A percentile compares a stretch with the other conserved stretches of the same genome.
phyloP scores from a whole-genome alignment of 2,329 filamentous ascomycete genomes.

The Pezicula radicicola region DNA sequence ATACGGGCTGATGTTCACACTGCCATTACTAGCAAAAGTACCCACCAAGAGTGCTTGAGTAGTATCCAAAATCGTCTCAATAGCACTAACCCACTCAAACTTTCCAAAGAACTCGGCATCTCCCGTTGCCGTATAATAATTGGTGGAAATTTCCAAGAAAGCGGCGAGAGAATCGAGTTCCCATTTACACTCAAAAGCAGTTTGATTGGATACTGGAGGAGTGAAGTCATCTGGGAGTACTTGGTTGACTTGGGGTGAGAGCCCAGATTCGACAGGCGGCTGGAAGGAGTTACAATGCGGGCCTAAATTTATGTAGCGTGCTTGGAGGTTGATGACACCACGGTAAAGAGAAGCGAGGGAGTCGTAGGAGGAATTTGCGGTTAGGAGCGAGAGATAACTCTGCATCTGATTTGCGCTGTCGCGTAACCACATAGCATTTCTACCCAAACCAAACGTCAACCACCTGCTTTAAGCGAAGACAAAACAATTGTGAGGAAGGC shows the following conservation, averaged over 20 bases:
- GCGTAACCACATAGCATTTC: constrained; percentile 87
- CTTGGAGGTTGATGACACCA: constrained; percentile 69
- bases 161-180: constrained; percentile 88
- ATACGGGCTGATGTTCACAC: constrained; percentile 60
- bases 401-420: constrained; percentile 78
- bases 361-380: constrained; percentile 47
- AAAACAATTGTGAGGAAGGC: neutral
- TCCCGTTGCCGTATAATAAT: constrained; percentile 73
- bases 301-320: constrained; percentile 62
- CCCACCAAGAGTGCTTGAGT: constrained; percentile 69
- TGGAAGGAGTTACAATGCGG: constrained; percentile 94
- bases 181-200: constrained; percentile 95
- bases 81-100: constrained; percentile 68
- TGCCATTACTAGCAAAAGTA: constrained; percentile 64
- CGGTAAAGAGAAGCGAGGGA: constrained; percentile 66
- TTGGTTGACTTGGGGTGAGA: constrained; percentile 54
- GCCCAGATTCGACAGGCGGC: constrained; percentile 71
- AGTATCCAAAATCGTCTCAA: constrained; percentile 66
- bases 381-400: constrained; percentile 61
- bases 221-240: constrained; percentile 60
- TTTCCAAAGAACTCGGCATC: constrained; percentile 73
- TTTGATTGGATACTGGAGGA: constrained; percentile 65
- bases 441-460: constrained; percentile 62
- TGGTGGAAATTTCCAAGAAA: constrained; percentile 77
- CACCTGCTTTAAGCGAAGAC: constrained; percentile 43